phyloP scores from a whole-genome alignment of 805 yeast genomes.

The Komagataella pastoris region DNA sequence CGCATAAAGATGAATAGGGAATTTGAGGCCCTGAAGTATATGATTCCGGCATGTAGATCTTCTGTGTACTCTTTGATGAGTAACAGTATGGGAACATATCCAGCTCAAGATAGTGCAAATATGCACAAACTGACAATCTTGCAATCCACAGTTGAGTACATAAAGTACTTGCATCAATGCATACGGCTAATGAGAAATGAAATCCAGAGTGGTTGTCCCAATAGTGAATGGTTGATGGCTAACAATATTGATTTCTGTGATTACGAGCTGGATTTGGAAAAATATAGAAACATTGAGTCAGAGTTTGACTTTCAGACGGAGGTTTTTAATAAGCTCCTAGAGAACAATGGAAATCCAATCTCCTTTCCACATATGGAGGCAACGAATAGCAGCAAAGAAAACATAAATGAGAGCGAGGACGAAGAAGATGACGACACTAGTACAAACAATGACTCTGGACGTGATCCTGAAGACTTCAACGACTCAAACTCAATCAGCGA shows the following conservation, averaged over 20 bases:
- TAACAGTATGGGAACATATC: not conserved
- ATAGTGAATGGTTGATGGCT: slow-evolving; percentile 12
- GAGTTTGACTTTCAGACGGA: slow-evolving; percentile 35
- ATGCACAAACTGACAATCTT: slow-evolving; percentile 74
- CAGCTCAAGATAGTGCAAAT: slow-evolving; percentile 2
- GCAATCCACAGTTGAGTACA: slow-evolving; percentile 75
- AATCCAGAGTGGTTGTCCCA: slow-evolving; percentile 10
- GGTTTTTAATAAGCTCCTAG: slow-evolving; percentile 15
- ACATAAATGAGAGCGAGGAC: not conserved
- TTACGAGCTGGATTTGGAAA: slow-evolving; percentile 44
- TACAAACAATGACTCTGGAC: not conserved
- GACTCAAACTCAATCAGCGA: not conserved
- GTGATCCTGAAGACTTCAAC: not conserved
- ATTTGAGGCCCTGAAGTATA: slow-evolving; percentile 64
- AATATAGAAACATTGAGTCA: slow-evolving; percentile 42
- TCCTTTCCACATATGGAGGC: slow-evolving; percentile 2
- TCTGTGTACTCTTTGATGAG: slow-evolving; percentile 13
- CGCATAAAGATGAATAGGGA: slow-evolving; percentile 71
- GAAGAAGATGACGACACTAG: slow-evolving; percentile 1
- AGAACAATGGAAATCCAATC: slow-evolving; percentile 17
- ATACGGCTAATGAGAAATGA: slow-evolving; percentile 31
- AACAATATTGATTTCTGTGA: slow-evolving; percentile 33
- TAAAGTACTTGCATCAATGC: slow-evolving; percentile 52
- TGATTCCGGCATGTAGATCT: slow-evolving; percentile 68
- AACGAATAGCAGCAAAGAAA: not conserved